Base-by-base conservation (phyloP, 31 red algal species). In the Odonthalia washingtoniensis region DNA sequence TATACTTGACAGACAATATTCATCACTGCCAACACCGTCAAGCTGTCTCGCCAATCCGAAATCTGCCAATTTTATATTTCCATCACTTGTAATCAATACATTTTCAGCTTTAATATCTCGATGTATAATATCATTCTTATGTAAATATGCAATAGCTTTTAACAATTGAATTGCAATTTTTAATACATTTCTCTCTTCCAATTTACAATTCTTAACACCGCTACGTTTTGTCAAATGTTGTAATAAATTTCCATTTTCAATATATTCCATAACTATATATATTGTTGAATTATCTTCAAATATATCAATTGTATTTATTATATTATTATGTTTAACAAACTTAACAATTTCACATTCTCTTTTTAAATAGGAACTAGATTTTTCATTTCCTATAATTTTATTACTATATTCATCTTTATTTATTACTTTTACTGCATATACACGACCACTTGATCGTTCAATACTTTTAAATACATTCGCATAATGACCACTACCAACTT, bases 101-200 rank as follows among this genome's bases (percentile, higher is more conserved):
- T 97, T 97, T 21, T 92, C 89, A 17, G 92, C 70, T 75, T 94
- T 97, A 45, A 97, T 66, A 60, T 94, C 95, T 1, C 95, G 74
- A 60, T 97, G 95, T n/a, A 97, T 65, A 44, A 97, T 92, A 18
- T 87, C 85, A 0, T 64, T 43, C 16, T 46, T 52, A 63, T 95
- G 94, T 38, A 95, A 61, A 40, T 84, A 87, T 32, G 84, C 88
- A 24, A 95, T 65, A 42, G 83, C 94, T 4, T 38, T n/a, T 24
- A 95, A 65, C 26, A 95, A 67, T 68, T 87, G 90, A 18, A 75
- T 61, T 16, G 77, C 90, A 61, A 86, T 63, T 18, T 69, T 61
- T 24, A 66, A 42, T 1, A 70, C 76, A 43, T 81, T 85, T n/a
- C 62, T 45, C 65, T 87, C 90, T 52, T 76, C 78, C 12, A 85